Evolutionary conservation across 2,329 filamentous ascomycete genomes (phyloP), one percentile per base, ranked within the genome.

Genomic region (Aureobasidium sp.): DNA sequence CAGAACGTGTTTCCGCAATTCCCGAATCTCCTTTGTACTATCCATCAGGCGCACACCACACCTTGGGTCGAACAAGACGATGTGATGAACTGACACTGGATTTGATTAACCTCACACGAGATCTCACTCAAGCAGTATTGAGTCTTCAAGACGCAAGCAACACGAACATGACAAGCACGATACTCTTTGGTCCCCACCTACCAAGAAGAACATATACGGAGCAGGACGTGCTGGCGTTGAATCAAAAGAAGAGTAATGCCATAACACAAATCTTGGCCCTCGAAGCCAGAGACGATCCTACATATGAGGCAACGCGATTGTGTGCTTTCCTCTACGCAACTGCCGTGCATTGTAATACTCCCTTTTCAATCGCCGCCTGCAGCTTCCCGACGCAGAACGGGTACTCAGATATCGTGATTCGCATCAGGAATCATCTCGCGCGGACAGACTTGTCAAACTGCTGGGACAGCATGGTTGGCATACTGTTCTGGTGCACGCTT

Each of bases 381-480:
- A 39, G 32, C 34, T 49, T 49, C 12, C 45, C 45, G 3, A 19
- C 27, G 16, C 35, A 40, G 21, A 4, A 25, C 21, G 19, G 22
- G 17, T 5, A 3, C 24, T 10, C 17, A 6, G 19, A 16, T 14
- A 34, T 51, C n/a, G 24, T 51, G 27, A 32, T 37, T 22, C 35
- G 24, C 14, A 61, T 68, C 45, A 58, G 61, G 37, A 53, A 58
- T 16, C 56, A 59, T 3, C 57, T 68, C 1, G 47, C 55, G 17
- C 42, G 57, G 2, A 65, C 66, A 3, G 60, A 65, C 42, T 54
- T 65, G 6, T 57, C 57, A 16, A 59, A 64, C 21, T 64, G 62
- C 56, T 68, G 65, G 66, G 60, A 60, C n/a, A 57, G 61, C 25
- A 58, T 68, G 50, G 59, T 62, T 2, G 66, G 66, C 11, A 62